phyloP scores from a whole-genome alignment of 176 grass and related monocot genomes.

The Juncus inflexus region DNA sequence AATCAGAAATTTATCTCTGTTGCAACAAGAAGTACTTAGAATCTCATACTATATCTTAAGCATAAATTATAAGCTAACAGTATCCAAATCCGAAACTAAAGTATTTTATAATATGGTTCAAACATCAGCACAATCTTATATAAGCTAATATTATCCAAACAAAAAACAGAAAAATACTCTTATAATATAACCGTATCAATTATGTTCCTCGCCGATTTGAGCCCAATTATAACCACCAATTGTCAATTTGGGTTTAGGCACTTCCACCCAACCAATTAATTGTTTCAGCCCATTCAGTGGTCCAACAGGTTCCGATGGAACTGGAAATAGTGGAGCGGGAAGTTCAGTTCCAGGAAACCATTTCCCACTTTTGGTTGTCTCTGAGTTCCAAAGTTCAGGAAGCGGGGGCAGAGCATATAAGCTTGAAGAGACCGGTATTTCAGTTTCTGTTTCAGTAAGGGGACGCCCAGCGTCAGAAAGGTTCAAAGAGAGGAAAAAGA shows the following conservation, averaged over 20 bases:
- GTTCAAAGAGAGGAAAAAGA: conserved; percentile 11
- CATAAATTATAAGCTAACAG: too few species aligned
- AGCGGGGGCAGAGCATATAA: conserved; percentile 13
- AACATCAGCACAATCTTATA: too few species aligned
- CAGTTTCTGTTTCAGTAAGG: too few species aligned
- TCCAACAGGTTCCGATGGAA: background rate
- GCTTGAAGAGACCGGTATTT: conserved; percentile 4
- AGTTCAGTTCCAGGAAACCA: conserved; percentile 7
- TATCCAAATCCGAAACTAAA: too few species aligned
- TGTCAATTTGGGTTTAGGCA: conserved; percentile 19
- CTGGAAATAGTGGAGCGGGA: conserved; percentile 8
- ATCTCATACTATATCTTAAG: too few species aligned
- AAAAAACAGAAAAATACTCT: background rate
- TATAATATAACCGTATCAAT: background rate
- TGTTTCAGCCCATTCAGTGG: conserved; percentile 19
- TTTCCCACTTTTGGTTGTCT: conserved; percentile 10
- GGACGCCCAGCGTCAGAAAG: background rate
- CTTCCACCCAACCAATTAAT: conserved; percentile 8
- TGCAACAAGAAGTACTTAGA: too few species aligned
- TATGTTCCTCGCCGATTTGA: conserved; percentile 10
- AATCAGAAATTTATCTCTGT: too few species aligned
- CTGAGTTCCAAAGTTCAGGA: conserved; percentile 24
- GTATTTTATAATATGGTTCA: too few species aligned
- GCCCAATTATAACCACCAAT: conserved; percentile 12
- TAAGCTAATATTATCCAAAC: too few species aligned